These are phyloP conservation scores for Ascochyta koolunga DNA, from an alignment of 2,329 filamentous ascomycete genomes.

Conservation along the genomic window DNA sequence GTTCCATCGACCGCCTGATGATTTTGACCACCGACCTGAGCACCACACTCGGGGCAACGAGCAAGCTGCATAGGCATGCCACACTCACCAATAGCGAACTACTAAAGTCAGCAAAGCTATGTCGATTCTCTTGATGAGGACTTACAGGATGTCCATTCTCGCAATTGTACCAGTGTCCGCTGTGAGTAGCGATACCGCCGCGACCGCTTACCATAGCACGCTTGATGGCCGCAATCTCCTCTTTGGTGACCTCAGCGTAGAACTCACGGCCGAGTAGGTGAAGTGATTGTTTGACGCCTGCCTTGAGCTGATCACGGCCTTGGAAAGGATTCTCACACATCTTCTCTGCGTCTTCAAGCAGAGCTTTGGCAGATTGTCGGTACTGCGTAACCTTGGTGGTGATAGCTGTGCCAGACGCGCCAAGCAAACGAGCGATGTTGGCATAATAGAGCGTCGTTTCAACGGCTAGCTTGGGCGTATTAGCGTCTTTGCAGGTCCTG, in stretches of 20 bases:
- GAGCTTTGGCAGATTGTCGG: slow-evolving; percentile 23
- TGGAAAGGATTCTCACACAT: slow-evolving; percentile 46
- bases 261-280: slow-evolving; percentile 41
- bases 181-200: slow-evolving; percentile 49
- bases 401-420: slow-evolving; percentile 21
- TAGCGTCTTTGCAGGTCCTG: slow-evolving; percentile 32
- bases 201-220: slow-evolving; percentile 55
- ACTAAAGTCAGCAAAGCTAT: slow-evolving; percentile 5
- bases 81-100: slow-evolving; percentile 68
- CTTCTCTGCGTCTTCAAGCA: slow-evolving; percentile 37
- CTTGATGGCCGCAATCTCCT: slow-evolving; percentile 55
- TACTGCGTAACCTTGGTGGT: slow-evolving; percentile 17
- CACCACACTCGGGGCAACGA: slow-evolving; percentile 67
- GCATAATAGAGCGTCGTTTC: slow-evolving; percentile 46
- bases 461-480: slow-evolving; percentile 48
- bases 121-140: background rate
- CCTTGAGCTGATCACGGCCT: slow-evolving; percentile 28
- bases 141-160: slow-evolving; percentile 60
- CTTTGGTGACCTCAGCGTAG: slow-evolving; percentile 51
- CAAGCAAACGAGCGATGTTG: slow-evolving; percentile 33
- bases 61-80: slow-evolving; percentile 69
- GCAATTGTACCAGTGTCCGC: slow-evolving; percentile 68
- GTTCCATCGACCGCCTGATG: slow-evolving; percentile 62
- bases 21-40: slow-evolving; percentile 60
- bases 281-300: slow-evolving; percentile 35